Evolutionary conservation across 805 yeast genomes (phyloP), one percentile per base, ranked within the genome.

Genomic region (Candida gorgasii): DNA sequence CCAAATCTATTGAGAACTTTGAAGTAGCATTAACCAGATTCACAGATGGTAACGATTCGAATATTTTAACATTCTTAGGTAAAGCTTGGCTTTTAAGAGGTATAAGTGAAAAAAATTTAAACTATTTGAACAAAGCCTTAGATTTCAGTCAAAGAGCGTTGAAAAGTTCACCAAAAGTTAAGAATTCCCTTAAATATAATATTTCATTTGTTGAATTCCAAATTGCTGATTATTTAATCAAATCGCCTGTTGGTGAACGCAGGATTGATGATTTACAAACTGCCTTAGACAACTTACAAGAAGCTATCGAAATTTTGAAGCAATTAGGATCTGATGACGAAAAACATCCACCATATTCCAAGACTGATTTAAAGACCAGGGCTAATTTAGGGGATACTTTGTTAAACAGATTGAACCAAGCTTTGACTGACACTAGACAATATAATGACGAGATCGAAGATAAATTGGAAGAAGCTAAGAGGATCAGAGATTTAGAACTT

Each of bases 41-140:
- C 57, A 75, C 82, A 28, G 77, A 77, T 44, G 77, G 78, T 4
- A 74, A 78, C 29, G 95, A 85, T 57, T 65, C 88, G 0, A 80
- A 78, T 54, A 72, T 87, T 22, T 63, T 84, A 49, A 80, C 89
- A 13, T 74, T 86, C 49, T 72, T 92, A 45, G 96, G 96, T 33
- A 78, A 90, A 48, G 92, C 93, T 1, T 90, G 97, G 97, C 81
- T 82, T 49, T 73, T 80, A 17, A 76, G 96, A 59, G 97, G 88
- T 8, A 58, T 74, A 29, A 67, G 72, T 23, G 96, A 87, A 56
- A 82, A 77, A 61, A 83, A 77, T 44, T 57, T 82, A 36, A 77
- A 67, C n/a, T 79, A 74, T 47, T 77, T 84, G 41, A 67, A 75
- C 30, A 79, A 73, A 42, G 77, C 96, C 0, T 69, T 89, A 43